Conservation (phyloP, 345 rosid genomes). For the Physaria fendleri region DNA sequence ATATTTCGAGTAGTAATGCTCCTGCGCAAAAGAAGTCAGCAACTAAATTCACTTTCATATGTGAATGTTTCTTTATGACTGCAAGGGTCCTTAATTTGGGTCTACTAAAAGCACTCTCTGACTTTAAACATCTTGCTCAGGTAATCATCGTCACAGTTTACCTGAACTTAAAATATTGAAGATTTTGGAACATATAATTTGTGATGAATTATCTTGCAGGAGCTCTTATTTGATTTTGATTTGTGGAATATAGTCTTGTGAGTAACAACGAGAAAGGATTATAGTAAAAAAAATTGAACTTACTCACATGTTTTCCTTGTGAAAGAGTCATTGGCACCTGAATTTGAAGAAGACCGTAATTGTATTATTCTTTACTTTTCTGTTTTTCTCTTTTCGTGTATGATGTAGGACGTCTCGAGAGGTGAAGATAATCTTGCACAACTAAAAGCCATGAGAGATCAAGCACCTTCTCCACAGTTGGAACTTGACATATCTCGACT, state of each 20-base stretch:
- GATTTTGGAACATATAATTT: background rate
- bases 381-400: background rate
- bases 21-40: constrained; percentile 33
- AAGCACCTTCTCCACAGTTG: constrained; percentile 59
- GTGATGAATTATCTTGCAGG: background rate
- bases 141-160: constrained; percentile 32
- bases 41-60: constrained; percentile 62
- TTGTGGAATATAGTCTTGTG: background rate
- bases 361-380: background rate
- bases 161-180: background rate
- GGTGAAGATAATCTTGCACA: constrained; percentile 66
- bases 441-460: constrained; percentile 64
- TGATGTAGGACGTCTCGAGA: constrained; percentile 74
- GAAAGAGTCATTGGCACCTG: constrained; percentile 6
- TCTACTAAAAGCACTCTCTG: constrained; percentile 89
- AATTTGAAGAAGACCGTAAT: constrained; percentile 6
- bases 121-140: constrained; percentile 96
- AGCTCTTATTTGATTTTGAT: background rate
- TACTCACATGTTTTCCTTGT: background rate
- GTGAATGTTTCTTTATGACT: constrained; percentile 99
- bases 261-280: background rate
- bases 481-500: constrained; percentile 60
- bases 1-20: too few relatives aligned
- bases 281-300: background rate
- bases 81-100: constrained; percentile 96